A percentile compares a stretch with the other conserved stretches of the same genome.
These are phyloP conservation scores for Sporisorium reilianum DNA, from an alignment of 1,284 basidiomycete genomes.

Conservation along the genomic window DNA sequence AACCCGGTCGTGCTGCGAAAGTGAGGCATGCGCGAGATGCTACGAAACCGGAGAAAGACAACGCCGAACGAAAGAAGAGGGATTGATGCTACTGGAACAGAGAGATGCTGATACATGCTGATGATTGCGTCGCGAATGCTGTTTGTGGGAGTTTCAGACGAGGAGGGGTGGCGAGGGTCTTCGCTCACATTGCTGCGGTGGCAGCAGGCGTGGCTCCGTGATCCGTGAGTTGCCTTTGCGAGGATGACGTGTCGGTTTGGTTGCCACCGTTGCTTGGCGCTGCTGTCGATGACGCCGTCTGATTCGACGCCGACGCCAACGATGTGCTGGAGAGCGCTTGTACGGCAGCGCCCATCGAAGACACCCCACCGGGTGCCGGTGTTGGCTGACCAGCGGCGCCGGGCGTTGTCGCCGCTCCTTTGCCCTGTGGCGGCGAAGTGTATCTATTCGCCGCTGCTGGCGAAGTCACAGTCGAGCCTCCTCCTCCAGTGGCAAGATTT, in stretches of 20 bases:
- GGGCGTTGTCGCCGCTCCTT: background rate
- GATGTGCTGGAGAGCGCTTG: conserved; percentile 32
- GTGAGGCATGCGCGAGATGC: background rate
- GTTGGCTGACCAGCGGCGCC: background rate
- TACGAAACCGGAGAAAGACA: too few relatives aligned
- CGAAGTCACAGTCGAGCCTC: conserved; percentile 14
- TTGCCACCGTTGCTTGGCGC: background rate
- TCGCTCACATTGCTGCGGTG: conserved; percentile 11
- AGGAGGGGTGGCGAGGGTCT: background rate
- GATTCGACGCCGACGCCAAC: conserved; percentile 11
- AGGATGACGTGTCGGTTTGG: background rate
- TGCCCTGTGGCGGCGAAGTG: conserved; percentile 3
- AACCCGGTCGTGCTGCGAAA: background rate
- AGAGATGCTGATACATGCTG: conserved; percentile 19
- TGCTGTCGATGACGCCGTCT: background rate
- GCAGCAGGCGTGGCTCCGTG: background rate
- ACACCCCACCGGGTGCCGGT: conserved; percentile 8
- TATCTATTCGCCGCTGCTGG: conserved; percentile 8
- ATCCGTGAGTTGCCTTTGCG: background rate
- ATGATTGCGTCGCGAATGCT: background rate
- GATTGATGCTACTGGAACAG: background rate
- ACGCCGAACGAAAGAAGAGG: background rate
- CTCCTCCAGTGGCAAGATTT: background rate
- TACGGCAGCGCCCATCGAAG: conserved; percentile 43
- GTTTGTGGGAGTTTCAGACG: background rate